A percentile compares a stretch with the other conserved stretches of the same genome.
phyloP scores from a whole-genome alignment of 2,329 filamentous ascomycete species.

The Epichloe elymi region DNA sequence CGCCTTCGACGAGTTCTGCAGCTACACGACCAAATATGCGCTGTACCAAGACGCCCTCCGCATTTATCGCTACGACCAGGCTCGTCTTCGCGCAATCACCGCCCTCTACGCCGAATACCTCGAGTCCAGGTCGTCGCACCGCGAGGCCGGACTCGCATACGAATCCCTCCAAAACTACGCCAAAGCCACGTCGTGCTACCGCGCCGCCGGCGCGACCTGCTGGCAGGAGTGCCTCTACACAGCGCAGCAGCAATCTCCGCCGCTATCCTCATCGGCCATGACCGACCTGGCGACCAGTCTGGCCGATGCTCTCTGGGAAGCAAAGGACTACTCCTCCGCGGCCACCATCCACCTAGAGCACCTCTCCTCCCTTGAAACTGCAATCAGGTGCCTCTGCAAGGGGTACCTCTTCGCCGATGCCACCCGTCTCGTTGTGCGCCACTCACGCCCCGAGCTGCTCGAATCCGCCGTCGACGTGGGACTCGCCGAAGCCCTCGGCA shows the following conservation, averaged over 20 bases:
- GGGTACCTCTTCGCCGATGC: conserved; percentile 82
- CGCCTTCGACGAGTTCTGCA: conserved; percentile 63
- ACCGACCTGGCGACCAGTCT: conserved; percentile 57
- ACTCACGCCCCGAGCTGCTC: conserved; percentile 49
- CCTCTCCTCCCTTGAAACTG: conserved; percentile 55
- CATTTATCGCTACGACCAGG: conserved; percentile 70
- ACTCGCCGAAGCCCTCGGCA: conserved; percentile 67
- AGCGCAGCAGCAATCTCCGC: conserved; percentile 52
- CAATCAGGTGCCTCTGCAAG: conserved; percentile 69
- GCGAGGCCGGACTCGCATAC: conserved; percentile 81
- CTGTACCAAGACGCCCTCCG: conserved; percentile 68
- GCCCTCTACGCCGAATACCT: conserved; percentile 69
- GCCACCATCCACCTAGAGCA: conserved; percentile 74
- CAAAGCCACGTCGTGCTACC: conserved; percentile 71
- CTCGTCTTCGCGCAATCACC: conserved; percentile 55
- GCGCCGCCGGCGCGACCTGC: conserved; percentile 57
- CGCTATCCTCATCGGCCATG: conserved; percentile 47
- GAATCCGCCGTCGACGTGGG: conserved; percentile 58
- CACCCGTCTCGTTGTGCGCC: conserved; percentile 59
- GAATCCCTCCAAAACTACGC: conserved; percentile 68
- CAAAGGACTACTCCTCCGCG: conserved; percentile 70
- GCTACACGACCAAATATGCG: conserved; percentile 65
- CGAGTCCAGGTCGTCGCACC: conserved; percentile 59
- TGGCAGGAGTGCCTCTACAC: conserved; percentile 87
- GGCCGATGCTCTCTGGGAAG: conserved; percentile 66